These are phyloP conservation scores for Diaporthe eres DNA, from an alignment of 2,329 filamentous ascomycete species.

Conservation along the genomic window DNA sequence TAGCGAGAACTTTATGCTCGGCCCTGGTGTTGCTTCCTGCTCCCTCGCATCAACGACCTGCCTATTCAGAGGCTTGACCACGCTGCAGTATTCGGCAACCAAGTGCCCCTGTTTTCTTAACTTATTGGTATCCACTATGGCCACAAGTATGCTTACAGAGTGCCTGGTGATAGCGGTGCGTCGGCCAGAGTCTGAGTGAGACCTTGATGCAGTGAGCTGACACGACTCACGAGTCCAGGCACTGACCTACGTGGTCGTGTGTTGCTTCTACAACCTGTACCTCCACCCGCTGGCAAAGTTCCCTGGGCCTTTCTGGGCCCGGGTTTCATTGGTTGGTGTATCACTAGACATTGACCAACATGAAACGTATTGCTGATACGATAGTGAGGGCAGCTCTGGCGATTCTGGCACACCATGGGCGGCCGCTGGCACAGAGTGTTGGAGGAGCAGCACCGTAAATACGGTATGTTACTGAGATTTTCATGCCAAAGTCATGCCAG, in stretches of 20 bases:
- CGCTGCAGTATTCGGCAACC: not conserved
- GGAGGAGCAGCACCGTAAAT: not conserved
- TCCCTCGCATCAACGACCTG: not conserved
- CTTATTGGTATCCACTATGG: not conserved
- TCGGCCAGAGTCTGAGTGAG: not conserved
- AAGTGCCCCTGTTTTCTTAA: not conserved
- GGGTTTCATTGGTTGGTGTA: not conserved
- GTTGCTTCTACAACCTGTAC: slow-evolving; percentile 1
- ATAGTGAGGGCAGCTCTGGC: not conserved
- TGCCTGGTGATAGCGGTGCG: not conserved
- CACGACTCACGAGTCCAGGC: not conserved
- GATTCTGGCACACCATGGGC: not conserved
- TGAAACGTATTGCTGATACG: not conserved
- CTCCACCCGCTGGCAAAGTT: not conserved
- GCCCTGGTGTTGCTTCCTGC: not conserved
- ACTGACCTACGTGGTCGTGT: not conserved
- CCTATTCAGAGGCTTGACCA: not conserved
- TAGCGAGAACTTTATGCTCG: not conserved
- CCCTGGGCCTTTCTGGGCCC: not conserved
- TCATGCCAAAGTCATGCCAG: no score
- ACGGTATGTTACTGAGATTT: not conserved
- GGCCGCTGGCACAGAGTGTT: not conserved
- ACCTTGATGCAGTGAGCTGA: not conserved
- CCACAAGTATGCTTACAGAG: not conserved
- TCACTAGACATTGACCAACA: not conserved